Evolutionary conservation across 441 rosid genomes (phyloP).

Genomic region (Corymbia calophylla): DNA sequence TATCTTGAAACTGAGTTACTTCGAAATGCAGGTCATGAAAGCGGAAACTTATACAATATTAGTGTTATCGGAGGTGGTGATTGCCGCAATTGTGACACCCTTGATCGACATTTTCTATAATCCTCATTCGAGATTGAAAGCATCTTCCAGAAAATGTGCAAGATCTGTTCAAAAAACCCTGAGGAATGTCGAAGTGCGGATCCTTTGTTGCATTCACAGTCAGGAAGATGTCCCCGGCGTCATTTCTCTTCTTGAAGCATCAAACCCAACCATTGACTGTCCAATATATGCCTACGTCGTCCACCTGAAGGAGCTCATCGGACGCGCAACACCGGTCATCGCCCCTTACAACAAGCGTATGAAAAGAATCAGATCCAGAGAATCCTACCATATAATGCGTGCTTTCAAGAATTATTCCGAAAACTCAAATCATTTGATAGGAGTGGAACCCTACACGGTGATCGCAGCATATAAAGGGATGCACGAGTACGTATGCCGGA

Average conservation of each 20-base stretch:
- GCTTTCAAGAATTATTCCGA: slow-evolving; percentile 12
- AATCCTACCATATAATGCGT: slow-evolving; percentile 15
- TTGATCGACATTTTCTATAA: slow-evolving; percentile 9
- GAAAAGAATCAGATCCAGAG: neutral
- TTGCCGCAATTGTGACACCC: neutral
- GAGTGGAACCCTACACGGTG: slow-evolving; percentile 5
- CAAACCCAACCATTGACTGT: slow-evolving; percentile 6
- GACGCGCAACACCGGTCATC: slow-evolving; percentile 17
- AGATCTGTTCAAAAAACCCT: neutral
- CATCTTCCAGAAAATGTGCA: neutral
- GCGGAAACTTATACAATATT: neutral
- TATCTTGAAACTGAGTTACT: neutral
- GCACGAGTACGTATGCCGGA: slow-evolving; percentile 20
- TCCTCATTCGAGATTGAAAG: neutral
- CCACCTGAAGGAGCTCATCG: slow-evolving; percentile 22
- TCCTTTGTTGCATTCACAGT: slow-evolving; percentile 19
- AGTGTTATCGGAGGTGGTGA: neutral
- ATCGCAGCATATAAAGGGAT: slow-evolving; percentile 23
- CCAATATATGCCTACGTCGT: slow-evolving; percentile 6
- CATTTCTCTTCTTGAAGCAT: slow-evolving; percentile 26
- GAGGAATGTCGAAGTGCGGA: neutral
- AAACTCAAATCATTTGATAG: neutral
- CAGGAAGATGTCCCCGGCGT: slow-evolving; percentile 16
- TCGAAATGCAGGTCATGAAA: neutral
- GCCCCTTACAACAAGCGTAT: neutral